These are phyloP conservation scores for Osmanthus fragrans DNA, from an alignment of 257 asterid genomes.

Conservation along the genomic window DNA sequence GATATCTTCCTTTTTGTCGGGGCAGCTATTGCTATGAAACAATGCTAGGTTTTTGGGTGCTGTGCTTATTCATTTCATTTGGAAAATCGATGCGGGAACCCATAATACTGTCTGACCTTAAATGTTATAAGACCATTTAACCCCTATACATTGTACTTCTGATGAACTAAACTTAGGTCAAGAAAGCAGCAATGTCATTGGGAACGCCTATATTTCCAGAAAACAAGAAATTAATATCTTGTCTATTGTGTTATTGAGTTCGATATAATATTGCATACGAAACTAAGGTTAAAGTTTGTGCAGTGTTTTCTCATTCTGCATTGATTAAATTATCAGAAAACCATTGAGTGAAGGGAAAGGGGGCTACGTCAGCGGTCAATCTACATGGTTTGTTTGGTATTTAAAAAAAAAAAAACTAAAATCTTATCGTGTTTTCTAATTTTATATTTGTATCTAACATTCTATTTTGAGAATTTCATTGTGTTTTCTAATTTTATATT, in stretches of 20 bases:
- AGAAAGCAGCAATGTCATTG: neutral
- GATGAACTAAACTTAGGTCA: neutral
- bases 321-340: too few relatives aligned
- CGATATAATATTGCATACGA: too few relatives aligned
- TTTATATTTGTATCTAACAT: neutral
- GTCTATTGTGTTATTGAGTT: neutral
- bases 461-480: neutral
- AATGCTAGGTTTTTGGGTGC: constrained; percentile 53
- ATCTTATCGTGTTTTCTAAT: too few relatives aligned
- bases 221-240: too few relatives aligned
- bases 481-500: neutral
- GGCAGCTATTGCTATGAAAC: constrained; percentile 42
- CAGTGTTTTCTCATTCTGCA: too few relatives aligned
- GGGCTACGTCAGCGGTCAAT: neutral
- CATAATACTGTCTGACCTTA: constrained; percentile 3
- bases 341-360: neutral
- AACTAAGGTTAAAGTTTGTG: too few relatives aligned
- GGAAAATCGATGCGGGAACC: constrained; percentile 2
- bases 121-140: neutral
- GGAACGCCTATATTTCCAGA: neutral
- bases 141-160: constrained; percentile 7
- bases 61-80: constrained; percentile 48
- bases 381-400: too few relatives aligned
- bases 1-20: constrained; percentile 87
- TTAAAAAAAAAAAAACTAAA: too few relatives aligned